These are phyloP conservation scores for Agaricus subrufescens DNA, from an alignment of 768 basidiomycete genomes.

Conservation along the genomic window DNA sequence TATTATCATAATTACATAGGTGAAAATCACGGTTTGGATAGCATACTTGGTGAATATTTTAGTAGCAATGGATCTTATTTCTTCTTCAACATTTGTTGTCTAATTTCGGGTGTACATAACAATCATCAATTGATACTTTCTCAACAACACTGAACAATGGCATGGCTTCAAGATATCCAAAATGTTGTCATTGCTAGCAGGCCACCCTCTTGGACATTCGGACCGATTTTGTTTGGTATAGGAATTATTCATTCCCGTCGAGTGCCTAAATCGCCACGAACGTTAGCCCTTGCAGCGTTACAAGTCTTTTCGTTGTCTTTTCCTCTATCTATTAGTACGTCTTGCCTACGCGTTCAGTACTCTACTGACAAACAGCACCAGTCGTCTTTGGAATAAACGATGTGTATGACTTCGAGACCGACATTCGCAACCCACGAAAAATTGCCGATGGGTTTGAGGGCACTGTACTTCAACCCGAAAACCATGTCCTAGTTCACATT, in stretches of 20 bases:
- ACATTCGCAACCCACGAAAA: conserved; percentile 16
- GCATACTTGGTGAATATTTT: conserved; percentile 1
- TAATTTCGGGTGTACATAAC: not conserved
- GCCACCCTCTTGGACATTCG: conserved; percentile 12
- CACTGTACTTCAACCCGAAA: conserved; percentile 9
- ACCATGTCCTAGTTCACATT: conserved; percentile 8
- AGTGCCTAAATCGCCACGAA: conserved; percentile 3
- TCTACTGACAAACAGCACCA: conserved; percentile 3
- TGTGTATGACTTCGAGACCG: conserved; percentile 14
- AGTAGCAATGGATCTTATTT: not conserved
- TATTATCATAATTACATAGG: conserved; percentile 13
- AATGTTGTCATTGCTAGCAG: conserved; percentile 7
- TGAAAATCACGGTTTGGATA: conserved; percentile 9
- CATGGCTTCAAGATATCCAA: not conserved
- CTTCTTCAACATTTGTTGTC: not conserved
- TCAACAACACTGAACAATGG: not conserved
- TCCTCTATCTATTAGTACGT: conserved; percentile 10
- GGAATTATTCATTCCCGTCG: conserved; percentile 8
- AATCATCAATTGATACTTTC: not conserved
- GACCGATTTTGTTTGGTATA: conserved; percentile 11
- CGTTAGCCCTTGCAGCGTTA: not conserved
- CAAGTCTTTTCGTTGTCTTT: conserved; percentile 8
- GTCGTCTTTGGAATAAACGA: conserved; percentile 16
- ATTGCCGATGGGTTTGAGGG: conserved; percentile 10
- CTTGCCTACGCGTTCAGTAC: not conserved